Base-by-base conservation (phyloP, 2,329 filamentous ascomycete species). In the Scytalidium sp. region DNA sequence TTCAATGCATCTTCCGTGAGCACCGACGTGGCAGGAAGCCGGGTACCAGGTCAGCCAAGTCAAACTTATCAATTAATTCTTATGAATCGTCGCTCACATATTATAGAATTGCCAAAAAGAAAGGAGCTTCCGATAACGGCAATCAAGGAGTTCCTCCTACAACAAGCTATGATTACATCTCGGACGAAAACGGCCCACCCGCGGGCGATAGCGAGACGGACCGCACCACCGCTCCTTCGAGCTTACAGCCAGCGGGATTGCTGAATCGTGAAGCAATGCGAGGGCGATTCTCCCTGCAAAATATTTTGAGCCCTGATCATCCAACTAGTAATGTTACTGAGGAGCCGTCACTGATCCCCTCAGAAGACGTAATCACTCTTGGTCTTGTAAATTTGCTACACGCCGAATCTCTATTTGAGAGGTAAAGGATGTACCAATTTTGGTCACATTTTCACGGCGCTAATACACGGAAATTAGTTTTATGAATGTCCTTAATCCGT, bases 21-120 rank as follows among this genome's bases (percentile, higher is more conserved):
- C 70, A 73, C 55, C 66, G 65, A 6, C 66, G 70, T 19, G 70
- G 70, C 9, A 63, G 70, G 11, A 72, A 70, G 49, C 64, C 63
- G 1, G 68, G 66, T 1, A 65, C 68, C 25, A 66, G 60, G 67
- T 69, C 52, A 47, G 53, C 45, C 22, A 25, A 47, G 8, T 48
- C 46, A 21, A 13, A 23, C 15, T 27, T 19, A 5, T 17, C 20
- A 41, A 13, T n/a, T n/a, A n/a, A 22, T 25, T 47, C 25, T 41
- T 36, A 21, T 41, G 32, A 25, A 19, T 10, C 19, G n/a, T 23
- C 20, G 13, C 29, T 22, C 9, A 23, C 20, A 25, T n/a, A 7
- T 1, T 23, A 23, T 13, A 29, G 29, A 25, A 10, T 29, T 2
- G 3, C 43, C 19, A 29, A n/a, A 8, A 19, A 27, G 45, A 47